phyloP scores from a whole-genome alignment of 192 early-diverging fungal species.

The Chytriomyces confervae region DNA sequence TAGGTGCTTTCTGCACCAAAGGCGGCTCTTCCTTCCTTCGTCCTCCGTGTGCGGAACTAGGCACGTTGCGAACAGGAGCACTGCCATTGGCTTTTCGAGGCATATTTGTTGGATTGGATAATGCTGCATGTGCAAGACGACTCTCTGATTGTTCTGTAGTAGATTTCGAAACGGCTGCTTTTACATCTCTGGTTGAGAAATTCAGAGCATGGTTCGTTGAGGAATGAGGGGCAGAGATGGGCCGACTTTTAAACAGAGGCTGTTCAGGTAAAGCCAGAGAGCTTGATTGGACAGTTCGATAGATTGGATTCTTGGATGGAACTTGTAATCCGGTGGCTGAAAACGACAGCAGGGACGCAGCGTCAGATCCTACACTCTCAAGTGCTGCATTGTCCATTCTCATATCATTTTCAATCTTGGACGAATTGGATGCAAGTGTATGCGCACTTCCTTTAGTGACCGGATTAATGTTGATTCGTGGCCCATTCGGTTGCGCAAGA shows the following conservation, averaged over 20 bases:
- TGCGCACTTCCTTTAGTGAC: neutral
- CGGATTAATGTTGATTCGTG: neutral
- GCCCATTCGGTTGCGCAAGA: neutral
- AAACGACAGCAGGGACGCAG: neutral
- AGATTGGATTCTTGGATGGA: neutral
- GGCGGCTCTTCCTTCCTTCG: neutral
- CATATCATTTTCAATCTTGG: neutral
- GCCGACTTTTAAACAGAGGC: neutral
- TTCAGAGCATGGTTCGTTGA: neutral
- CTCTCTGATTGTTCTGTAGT: neutral
- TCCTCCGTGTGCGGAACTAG: neutral
- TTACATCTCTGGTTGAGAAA: neutral
- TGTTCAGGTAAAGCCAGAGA: neutral
- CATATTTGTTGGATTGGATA: too few relatives aligned
- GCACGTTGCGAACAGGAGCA: too few relatives aligned
- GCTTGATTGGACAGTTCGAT: neutral
- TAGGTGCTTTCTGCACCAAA: neutral
- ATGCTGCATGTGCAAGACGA: too few relatives aligned
- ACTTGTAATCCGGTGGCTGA: neutral
- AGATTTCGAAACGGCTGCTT: neutral
- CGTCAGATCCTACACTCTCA: neutral
- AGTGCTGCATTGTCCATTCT: neutral
- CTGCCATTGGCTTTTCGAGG: too few relatives aligned
- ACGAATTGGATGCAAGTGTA: neutral
- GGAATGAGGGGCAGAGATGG: neutral